Evolutionary conservation across 257 asterid genomes (phyloP).

Genomic region (Euphrasia confusa): DNA sequence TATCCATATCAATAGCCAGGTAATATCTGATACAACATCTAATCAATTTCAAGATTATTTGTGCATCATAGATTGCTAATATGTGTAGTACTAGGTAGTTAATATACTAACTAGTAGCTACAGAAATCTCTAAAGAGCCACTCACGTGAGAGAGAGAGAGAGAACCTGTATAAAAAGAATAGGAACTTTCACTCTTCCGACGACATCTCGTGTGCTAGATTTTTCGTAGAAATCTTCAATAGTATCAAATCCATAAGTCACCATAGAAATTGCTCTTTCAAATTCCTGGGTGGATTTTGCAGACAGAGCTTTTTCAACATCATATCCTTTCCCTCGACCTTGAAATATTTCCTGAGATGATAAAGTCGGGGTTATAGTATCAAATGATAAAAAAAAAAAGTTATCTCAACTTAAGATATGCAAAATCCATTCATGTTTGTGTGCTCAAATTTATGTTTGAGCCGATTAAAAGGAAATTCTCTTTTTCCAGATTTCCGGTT

Average conservation of each 20-base stretch:
- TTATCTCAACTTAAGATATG: slow-evolving; percentile 2
- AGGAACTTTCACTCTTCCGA: slow-evolving; percentile 83
- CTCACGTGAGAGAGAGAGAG: slow-evolving; percentile 16
- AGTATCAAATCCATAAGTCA: slow-evolving; percentile 64
- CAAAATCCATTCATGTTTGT: slow-evolving; percentile 5
- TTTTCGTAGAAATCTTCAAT: slow-evolving; percentile 75
- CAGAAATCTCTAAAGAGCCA: slow-evolving; percentile 5
- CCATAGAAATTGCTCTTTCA: slow-evolving; percentile 82
- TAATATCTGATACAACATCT: background rate
- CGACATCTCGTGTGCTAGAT: slow-evolving; percentile 71
- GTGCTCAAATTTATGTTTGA: slow-evolving; percentile 10
- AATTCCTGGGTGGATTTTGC: slow-evolving; percentile 74
- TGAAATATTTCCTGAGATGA: slow-evolving; percentile 80
- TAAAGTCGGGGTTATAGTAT: slow-evolving; percentile 18
- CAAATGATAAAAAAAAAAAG: slow-evolving; percentile 8
- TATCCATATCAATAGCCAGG: background rate
- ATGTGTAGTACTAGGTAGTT: background rate
- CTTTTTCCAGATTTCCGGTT: background rate
- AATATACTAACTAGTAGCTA: slow-evolving; percentile 15
- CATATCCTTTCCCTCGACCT: slow-evolving; percentile 82
- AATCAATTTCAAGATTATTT: background rate
- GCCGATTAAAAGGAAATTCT: background rate
- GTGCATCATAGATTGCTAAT: slow-evolving; percentile 8
- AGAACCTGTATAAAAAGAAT: slow-evolving; percentile 87
- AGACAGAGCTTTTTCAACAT: slow-evolving; percentile 68